Percentiles rank a stretch among this genome's conserved stretches.
Conservation (phyloP, 169 alveolate species). For the Perkinsus chesapeaki region DNA sequence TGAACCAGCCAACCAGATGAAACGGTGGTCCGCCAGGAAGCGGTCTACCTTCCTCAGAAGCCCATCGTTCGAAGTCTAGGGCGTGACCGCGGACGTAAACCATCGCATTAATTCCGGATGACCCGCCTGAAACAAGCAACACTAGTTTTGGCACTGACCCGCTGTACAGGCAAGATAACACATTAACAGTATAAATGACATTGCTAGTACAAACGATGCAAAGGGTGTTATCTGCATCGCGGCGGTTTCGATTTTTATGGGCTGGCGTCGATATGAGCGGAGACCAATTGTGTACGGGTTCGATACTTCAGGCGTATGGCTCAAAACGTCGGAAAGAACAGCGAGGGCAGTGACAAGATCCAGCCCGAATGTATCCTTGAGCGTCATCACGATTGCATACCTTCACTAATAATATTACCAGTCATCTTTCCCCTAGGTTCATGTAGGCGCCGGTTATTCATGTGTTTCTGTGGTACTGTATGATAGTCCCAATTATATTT, state of each 20-base stretch:
- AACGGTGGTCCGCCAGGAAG: not conserved
- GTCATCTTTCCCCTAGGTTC: slow-evolving; percentile 24
- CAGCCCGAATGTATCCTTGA: not conserved
- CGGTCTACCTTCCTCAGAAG: not conserved
- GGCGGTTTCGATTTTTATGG: no score
- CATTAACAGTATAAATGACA: no score
- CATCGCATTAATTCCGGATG: slow-evolving; percentile 24
- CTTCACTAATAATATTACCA: not conserved
- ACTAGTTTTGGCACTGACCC: no score
- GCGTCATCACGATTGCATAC: not conserved
- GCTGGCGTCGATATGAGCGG: no score
- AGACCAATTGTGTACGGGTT: no score
- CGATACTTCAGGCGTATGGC: no score
- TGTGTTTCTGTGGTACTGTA: slow-evolving; percentile 16
- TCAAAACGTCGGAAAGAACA: no score
- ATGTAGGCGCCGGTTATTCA: slow-evolving; percentile 12
- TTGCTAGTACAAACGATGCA: no score
- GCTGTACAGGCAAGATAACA: no score
- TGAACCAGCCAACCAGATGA: not conserved
- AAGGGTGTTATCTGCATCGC: no score
- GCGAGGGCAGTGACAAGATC: not conserved
- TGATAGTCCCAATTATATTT: slow-evolving; percentile 18
- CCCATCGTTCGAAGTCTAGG: slow-evolving; percentile 10
- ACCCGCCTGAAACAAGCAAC: slow-evolving; percentile 11
- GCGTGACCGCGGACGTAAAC: slow-evolving; percentile 17